phyloP scores from a whole-genome alignment of 768 basidiomycete species.

The Austroboletus festivus region DNA sequence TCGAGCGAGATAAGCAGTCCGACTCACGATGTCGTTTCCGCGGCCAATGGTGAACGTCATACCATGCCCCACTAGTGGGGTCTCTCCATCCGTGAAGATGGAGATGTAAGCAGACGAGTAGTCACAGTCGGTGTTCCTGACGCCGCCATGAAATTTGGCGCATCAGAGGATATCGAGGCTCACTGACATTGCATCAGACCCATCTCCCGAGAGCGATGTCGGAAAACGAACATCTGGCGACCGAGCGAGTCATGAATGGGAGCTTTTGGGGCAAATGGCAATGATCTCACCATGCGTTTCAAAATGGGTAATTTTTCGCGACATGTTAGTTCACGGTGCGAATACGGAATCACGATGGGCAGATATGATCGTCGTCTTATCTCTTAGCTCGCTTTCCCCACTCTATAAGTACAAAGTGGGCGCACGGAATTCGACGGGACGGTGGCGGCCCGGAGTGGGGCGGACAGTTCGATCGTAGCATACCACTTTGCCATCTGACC shows the following conservation, averaged over 20 bases:
- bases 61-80: conserved; percentile 77
- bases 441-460: too few relatives aligned
- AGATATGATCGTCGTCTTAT: not conserved
- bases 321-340: conserved; percentile 13
- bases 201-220: conserved; percentile 87
- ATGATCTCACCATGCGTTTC: conserved; percentile 53
- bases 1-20: not conserved
- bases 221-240: conserved; percentile 83
- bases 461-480: too few relatives aligned
- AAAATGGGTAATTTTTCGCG: conserved; percentile 50
- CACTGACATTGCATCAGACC: conserved; percentile 85
- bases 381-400: not conserved
- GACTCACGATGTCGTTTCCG: conserved; percentile 84
- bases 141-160: not conserved
- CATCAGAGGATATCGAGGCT: not conserved
- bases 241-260: not conserved
- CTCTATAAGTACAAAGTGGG: not conserved
- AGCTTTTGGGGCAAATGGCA: not conserved
- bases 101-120: conserved; percentile 92
- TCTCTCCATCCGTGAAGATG: conserved; percentile 62
- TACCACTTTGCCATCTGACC: too few relatives aligned
- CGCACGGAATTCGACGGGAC: conserved; percentile 6
- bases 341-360: not conserved
- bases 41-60: conserved; percentile 96
- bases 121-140: conserved; percentile 92